Evolutionary conservation across 768 basidiomycete genomes (phyloP).

Genomic region (Galerina marginata): DNA sequence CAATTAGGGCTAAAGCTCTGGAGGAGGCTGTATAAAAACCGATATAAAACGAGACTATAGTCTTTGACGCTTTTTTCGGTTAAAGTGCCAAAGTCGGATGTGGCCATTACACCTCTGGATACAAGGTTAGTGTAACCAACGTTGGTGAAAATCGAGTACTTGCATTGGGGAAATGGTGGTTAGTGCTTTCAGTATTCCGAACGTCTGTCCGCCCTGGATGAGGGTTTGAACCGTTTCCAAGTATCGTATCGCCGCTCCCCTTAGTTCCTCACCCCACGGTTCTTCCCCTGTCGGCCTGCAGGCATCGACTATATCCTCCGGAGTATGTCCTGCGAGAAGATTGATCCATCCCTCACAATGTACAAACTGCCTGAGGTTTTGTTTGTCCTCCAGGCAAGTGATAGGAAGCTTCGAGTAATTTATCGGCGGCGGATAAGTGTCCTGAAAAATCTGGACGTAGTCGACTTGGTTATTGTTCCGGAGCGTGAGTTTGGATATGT

Average conservation of each 20-base stretch:
- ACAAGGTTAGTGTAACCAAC: neutral
- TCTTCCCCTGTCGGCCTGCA: neutral
- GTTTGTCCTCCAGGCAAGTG: neutral
- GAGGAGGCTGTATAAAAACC: constrained; percentile 2
- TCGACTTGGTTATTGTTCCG: neutral
- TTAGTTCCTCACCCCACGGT: neutral
- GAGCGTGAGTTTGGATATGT: neutral
- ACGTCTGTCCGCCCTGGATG: neutral
- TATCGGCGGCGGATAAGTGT: neutral
- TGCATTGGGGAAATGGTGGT: neutral
- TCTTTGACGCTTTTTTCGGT: neutral
- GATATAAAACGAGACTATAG: neutral
- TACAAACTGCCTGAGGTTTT: constrained; percentile 13
- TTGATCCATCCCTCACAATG: constrained; percentile 11
- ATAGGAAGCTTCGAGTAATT: constrained; percentile 11
- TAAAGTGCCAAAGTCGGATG: neutral
- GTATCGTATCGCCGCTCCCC: neutral
- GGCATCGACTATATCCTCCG: constrained; percentile 1
- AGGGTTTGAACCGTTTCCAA: neutral
- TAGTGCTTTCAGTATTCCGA: constrained; percentile 4
- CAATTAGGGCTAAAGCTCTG: neutral
- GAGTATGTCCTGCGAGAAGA: neutral
- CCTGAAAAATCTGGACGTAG: neutral
- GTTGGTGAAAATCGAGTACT: neutral
- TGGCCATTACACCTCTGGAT: neutral